Base-by-base conservation (phyloP, 768 basidiomycete genomes). In the Russula vinacea region DNA sequence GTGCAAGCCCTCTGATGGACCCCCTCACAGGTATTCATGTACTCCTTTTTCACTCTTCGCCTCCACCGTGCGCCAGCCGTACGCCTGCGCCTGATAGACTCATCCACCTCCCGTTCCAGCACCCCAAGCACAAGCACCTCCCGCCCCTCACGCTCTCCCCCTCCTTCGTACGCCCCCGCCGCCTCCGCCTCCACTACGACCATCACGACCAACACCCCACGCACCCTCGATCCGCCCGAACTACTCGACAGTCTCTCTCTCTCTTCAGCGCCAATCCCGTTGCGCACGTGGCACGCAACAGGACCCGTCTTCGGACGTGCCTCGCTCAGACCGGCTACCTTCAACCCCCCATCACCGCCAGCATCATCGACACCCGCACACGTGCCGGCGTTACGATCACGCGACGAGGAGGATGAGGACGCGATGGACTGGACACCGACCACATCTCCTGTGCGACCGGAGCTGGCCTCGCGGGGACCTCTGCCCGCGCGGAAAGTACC, bases 351-450 rank as follows among this genome's bases (percentile, higher is more conserved):
- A 6, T 29, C 24, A 50, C 49, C 49, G 3, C 26, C n/a, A 50
- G 26, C 49, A 50, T 29, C 49, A 26, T 72, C 16, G 29, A 33
- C 60, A 19, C 19, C 49, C 2, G 5, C 58, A 26, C 62, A 64
- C 35, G 5, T 10, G 16, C 7, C 7, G 19, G 19, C 8, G 9
- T 29, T 32, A 17, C 70, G 5, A 70, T 73, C 42, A 71, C 75
- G 42, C n/a, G 54, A 45, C n/a, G 64, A 69, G 17, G 68, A 54
- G 17, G 70, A 44, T 32, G 70, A 56, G 22, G 79, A 82, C 54
- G 81, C 79, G 24, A 85, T 85, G 84, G 84, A 92, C 71, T 89
- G 87, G 89, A 81, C 79, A 14, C 88, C 90, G 0, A 85, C 84
- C 1, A 17, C 35, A 16, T 42, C 53, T 1, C 49, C 60, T n/a